Evolutionary conservation across 2,329 filamentous ascomycete species (phyloP), one percentile per base, ranked within the genome.

Genomic region (Fusarium sp.): DNA sequence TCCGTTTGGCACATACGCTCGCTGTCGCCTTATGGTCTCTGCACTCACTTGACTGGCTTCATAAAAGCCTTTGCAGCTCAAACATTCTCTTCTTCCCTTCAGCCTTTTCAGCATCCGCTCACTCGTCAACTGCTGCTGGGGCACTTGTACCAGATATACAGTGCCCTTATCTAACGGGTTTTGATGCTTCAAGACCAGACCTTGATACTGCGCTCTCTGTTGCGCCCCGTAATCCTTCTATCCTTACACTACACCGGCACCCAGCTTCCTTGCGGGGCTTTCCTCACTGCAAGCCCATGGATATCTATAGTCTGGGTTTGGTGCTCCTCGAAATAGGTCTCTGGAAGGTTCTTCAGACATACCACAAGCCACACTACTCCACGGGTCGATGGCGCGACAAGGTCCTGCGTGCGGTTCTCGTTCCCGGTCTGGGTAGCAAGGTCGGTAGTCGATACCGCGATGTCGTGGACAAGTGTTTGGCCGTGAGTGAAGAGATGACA

Each of bases 61-160:
- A 90, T 81, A 90, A 90, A 77, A 88, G 86, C 42, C 82, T 90
- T 20, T 86, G 87, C 58, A 84, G 82, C 63, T 79, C 85, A 65
- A 90, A 88, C 79, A 84, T 90, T 51, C 80, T 90, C 57, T 88
- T 90, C 80, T 89, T 87, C 77, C 85, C 83, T 11, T 84, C 83
- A 1, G 80, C 81, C 28, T 78, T 81, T 72, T 87, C 80, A 75
- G 79, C 63, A 20, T 73, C 77, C 12, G 76, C 78, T 10, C 72
- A 74, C 14, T 81, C 81, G 12, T 74, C 82, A 45, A 78, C 76
- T 72, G 85, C 70, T 75, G 80, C 73, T 79, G 83, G 77, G 61
- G 78, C 67, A n/a, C 75, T 82, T 48, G 78, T 84, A 6, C 83
- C 83, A 18, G 82, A 85, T 73, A 83, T 86, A 38, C 78, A 81